Evolutionary conservation across 2,329 filamentous ascomycete genomes (phyloP).

Genomic region (Talaromyces pinophilus): DNA sequence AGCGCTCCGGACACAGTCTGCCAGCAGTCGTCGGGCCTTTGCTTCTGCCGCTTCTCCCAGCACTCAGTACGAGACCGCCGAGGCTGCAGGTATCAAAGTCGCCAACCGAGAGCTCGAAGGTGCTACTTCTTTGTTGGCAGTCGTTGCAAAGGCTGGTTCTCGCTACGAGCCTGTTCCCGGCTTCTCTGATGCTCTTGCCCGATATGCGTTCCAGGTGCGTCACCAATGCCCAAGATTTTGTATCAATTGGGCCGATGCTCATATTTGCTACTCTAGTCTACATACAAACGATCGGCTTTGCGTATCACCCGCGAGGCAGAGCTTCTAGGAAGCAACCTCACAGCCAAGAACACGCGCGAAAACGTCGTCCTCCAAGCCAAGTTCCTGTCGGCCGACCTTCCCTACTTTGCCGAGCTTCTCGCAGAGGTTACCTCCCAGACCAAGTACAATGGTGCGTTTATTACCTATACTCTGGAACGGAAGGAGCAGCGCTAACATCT

Average conservation of each 20-base stretch:
- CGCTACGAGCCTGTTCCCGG: slow-evolving; percentile 89
- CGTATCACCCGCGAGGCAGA: slow-evolving; percentile 94
- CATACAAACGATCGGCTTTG: slow-evolving; percentile 80
- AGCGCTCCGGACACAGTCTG: slow-evolving; percentile 59
- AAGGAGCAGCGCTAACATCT: slow-evolving; percentile 17
- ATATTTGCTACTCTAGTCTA: slow-evolving; percentile 58
- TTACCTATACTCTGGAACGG: not conserved
- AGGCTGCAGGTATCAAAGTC: slow-evolving; percentile 86
- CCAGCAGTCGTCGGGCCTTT: slow-evolving; percentile 61
- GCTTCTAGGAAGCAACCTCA: slow-evolving; percentile 88
- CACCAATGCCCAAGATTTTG: not conserved
- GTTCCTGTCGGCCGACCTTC: slow-evolving; percentile 93
- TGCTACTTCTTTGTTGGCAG: slow-evolving; percentile 83
- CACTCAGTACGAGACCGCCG: slow-evolving; percentile 80
- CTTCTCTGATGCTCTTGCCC: slow-evolving; percentile 83
- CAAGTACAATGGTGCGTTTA: slow-evolving; percentile 68
- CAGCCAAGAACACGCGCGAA: slow-evolving; percentile 86
- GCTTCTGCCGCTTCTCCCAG: slow-evolving; percentile 52
- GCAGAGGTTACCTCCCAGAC: slow-evolving; percentile 87
- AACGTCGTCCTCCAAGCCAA: slow-evolving; percentile 88
- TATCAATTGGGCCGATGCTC: slow-evolving; percentile 20
- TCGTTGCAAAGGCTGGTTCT: slow-evolving; percentile 93
- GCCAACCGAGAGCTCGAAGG: slow-evolving; percentile 86
- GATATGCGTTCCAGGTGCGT: slow-evolving; percentile 94
- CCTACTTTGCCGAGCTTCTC: slow-evolving; percentile 95